Evolutionary conservation across 2,329 filamentous ascomycete genomes (phyloP), one percentile per base, ranked within the genome.

Genomic region (Phialophora chinensis): DNA sequence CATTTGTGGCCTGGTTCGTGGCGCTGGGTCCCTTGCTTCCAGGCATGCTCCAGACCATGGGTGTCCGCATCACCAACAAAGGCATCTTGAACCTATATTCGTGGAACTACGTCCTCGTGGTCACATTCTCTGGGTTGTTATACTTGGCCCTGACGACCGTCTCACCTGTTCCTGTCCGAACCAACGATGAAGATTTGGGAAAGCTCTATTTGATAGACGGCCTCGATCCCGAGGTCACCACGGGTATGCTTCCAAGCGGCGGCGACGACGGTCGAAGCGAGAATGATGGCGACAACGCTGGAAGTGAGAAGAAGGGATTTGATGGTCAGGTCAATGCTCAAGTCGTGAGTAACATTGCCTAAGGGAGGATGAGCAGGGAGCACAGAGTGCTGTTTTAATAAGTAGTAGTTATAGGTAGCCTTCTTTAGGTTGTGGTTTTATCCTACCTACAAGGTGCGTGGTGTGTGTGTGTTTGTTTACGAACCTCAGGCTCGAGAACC

Each of bases 11-110:
- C 0, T 88, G 89, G 68, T 60, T 88, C 4, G 78, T 86, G 6
- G 84, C 85, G 7, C 82, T 88, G 0, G 82, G 77, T 1, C 87
- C 87, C 0, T 85, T 83, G 54, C 72, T 89, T 1, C 87, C 87
- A 0, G 87, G 86, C 0, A 79, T 89, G 63, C 27, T 62, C 14
- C 54, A 62, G 12, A 50, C 58, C 14, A 62, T 66, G 63, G 59
- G 59, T 14, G 76, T 72, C 0, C 23, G 23, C n/a, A 27, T 66
- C 38, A 74, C 79, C 62, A 76, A 75, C 64, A 47, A 55, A 38
- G 88, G 88, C 0, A 77, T 81, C 0, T 74, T 79, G 49, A 83
- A 85, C 69, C 78, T 88, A 3, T 90, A 89, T 73, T 82, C 84
- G 27, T 88, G 90, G 73, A 87, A 88, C 20, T 90, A 66, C 27